Evolutionary conservation across 1,284 basidiomycete species (phyloP).

Genomic region (Wallemia hederae): DNA sequence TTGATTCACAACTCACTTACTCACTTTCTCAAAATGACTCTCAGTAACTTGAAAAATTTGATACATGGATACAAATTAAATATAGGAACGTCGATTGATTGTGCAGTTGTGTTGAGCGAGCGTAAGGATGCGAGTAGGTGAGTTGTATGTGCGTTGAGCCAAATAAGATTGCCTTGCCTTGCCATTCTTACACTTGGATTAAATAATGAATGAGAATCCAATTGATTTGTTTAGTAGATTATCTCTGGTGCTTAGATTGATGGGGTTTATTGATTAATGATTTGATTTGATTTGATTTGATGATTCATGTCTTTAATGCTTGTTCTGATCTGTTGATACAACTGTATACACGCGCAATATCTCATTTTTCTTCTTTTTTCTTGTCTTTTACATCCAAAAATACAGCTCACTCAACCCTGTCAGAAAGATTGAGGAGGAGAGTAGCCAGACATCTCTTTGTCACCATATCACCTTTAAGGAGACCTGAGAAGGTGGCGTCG

Average conservation of each 20-base stretch:
- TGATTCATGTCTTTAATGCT: background rate
- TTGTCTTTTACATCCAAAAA: background rate
- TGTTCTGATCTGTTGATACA: background rate
- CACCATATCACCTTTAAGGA: slow-evolving; percentile 88
- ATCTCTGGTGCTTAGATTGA: too few relatives aligned
- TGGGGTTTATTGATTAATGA: background rate
- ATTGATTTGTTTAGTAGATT: too few relatives aligned
- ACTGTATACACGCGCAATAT: background rate
- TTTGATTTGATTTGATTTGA: background rate
- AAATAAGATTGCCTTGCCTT: too few relatives aligned
- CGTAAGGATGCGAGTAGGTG: too few relatives aligned
- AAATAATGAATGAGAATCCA: too few relatives aligned
- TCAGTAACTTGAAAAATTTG: too few relatives aligned
- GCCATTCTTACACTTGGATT: too few relatives aligned
- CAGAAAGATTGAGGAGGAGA: slow-evolving; percentile 58
- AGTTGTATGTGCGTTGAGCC: too few relatives aligned
- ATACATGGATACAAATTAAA: background rate
- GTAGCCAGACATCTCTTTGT: slow-evolving; percentile 89
- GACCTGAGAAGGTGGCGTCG: slow-evolving; percentile 69
- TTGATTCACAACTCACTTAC: too few relatives aligned
- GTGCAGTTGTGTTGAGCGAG: too few relatives aligned
- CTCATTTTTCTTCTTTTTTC: too few relatives aligned
- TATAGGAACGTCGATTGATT: too few relatives aligned
- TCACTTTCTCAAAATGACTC: background rate
- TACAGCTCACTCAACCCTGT: slow-evolving; percentile 16